Percentiles rank a stretch among this genome's conserved stretches.
Evolutionary conservation across 257 asterid species (phyloP).

Genomic region (Echium plantagineum): DNA sequence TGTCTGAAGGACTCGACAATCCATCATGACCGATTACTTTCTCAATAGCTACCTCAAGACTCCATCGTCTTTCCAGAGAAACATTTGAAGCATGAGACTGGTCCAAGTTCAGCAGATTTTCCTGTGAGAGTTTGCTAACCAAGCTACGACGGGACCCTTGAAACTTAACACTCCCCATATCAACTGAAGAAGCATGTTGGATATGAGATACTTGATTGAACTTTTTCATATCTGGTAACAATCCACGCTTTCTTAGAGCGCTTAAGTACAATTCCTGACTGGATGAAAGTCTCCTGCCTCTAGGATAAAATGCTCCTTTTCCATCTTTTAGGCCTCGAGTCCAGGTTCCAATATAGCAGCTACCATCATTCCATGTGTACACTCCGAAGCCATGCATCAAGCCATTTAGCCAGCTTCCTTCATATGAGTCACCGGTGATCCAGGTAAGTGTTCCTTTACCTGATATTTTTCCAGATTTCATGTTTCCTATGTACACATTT

Average conservation of each 20-base stretch:
- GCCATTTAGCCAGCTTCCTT: conserved; percentile 76
- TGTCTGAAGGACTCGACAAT: conserved; percentile 35
- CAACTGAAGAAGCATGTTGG: conserved; percentile 47
- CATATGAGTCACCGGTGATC: conserved; percentile 66
- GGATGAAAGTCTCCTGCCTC: conserved; percentile 56
- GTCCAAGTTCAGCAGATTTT: conserved; percentile 43
- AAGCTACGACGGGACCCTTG: conserved; percentile 30
- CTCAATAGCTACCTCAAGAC: conserved; percentile 86
- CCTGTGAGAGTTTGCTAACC: conserved; percentile 31
- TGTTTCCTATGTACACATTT: conserved; percentile 73
- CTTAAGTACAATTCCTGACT: conserved; percentile 63
- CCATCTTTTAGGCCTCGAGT: conserved; percentile 90
- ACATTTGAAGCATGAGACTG: conserved; percentile 44
- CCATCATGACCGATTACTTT: conserved; percentile 58
- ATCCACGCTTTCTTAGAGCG: conserved; percentile 76
- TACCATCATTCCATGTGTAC: conserved; percentile 76
- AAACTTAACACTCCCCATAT: conserved; percentile 41
- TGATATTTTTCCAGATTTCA: conserved; percentile 79
- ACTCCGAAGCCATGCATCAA: conserved; percentile 89
- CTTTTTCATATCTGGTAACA: conserved; percentile 66
- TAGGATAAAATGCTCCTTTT: conserved; percentile 83
- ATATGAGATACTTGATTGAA: conserved; percentile 67
- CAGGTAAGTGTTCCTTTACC: conserved; percentile 94
- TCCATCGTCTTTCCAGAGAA: conserved; percentile 78
- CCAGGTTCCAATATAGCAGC: conserved; percentile 84